Evolutionary conservation across 768 basidiomycete species (phyloP), one percentile per base, ranked within the genome.

Genomic region (Sutorius australiensis): DNA sequence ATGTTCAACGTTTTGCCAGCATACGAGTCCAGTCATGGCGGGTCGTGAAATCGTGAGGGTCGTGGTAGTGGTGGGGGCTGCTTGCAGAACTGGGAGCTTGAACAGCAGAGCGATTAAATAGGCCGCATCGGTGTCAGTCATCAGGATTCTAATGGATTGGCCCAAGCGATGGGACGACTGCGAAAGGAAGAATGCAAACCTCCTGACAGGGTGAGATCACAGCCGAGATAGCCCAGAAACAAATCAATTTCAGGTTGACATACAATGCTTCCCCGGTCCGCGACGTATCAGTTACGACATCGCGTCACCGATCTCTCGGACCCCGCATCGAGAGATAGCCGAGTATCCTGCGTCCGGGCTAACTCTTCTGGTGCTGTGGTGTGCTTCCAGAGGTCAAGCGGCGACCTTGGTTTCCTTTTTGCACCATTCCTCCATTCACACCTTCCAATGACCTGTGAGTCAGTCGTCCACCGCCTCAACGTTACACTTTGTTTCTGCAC

Each of bases 11-110:
- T 19, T 49, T 17, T 58, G 56, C 59, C 41, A 52, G 54, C 31
- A 50, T 31, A 37, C 44, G 36, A 59, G 43, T 47, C 37, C 39
- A 32, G 51, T 58, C 67, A 65, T 69, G 46, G 28, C 27, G 41
- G 44, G 54, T 67, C 57, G 62, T 62, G 52, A 57, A 39, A n/a
- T 61, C 58, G 57, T 60, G 21, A 39, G 44, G 33, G 34, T 58
- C 54, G 57, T 59, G 24, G 24, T 24, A 4, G n/a, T n/a, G 13
- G 36, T 41, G 32, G 53, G 32, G 39, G 19, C 27, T 36, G 9
- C 48, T 45, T 47, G 54, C 7, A 31, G 24, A 43, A 30, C 7
- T 12, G 30, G 16, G 7, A 33, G n/a, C 41, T 17, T 27, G 39
- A 48, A 51, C 34, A 2, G 9, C 41, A 44, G 17, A 27, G 40